Percentiles rank a stretch among this genome's conserved stretches.
These are phyloP conservation scores for Vanrija pseudolonga DNA, from an alignment of 1,284 basidiomycete species.

Conservation along the genomic window DNA sequence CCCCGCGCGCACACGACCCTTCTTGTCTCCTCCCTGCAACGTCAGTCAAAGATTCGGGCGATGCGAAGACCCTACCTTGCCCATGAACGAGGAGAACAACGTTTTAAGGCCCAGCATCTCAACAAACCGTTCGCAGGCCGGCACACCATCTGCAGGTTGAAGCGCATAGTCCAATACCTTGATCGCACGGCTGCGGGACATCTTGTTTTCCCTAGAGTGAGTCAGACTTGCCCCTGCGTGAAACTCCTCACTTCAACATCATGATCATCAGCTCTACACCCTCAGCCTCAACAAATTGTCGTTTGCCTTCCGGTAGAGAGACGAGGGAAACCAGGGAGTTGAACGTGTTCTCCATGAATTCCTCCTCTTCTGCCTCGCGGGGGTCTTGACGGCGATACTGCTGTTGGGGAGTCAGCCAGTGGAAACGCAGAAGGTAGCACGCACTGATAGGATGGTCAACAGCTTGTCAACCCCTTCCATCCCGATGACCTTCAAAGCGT, in stretches of 20 bases:
- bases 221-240: neutral
- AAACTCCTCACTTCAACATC: conserved; percentile 87
- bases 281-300: conserved; percentile 80
- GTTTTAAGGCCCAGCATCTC: conserved; percentile 82
- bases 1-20: conserved; percentile 56
- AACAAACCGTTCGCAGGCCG: conserved; percentile 79
- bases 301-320: conserved; percentile 69
- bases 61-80: conserved; percentile 60
- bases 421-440: conserved; percentile 32
- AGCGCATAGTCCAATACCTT: conserved; percentile 89
- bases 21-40: conserved; percentile 54
- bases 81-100: conserved; percentile 87
- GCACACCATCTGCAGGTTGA: conserved; percentile 70
- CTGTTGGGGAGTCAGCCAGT: conserved; percentile 50
- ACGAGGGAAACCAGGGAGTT: conserved; percentile 81
- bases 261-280: conserved; percentile 95
- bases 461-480: conserved; percentile 73
- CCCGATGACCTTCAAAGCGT: conserved; percentile 62
- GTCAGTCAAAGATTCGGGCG: neutral
- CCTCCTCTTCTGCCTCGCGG: conserved; percentile 77
- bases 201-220: conserved; percentile 66
- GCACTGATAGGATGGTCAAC: conserved; percentile 74
- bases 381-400: conserved; percentile 83
- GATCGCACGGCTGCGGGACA: conserved; percentile 73
- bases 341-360: conserved; percentile 97